Conservation (phyloP, 2,329 filamentous ascomycete genomes). For the Aureobasidium melanogenum region DNA sequence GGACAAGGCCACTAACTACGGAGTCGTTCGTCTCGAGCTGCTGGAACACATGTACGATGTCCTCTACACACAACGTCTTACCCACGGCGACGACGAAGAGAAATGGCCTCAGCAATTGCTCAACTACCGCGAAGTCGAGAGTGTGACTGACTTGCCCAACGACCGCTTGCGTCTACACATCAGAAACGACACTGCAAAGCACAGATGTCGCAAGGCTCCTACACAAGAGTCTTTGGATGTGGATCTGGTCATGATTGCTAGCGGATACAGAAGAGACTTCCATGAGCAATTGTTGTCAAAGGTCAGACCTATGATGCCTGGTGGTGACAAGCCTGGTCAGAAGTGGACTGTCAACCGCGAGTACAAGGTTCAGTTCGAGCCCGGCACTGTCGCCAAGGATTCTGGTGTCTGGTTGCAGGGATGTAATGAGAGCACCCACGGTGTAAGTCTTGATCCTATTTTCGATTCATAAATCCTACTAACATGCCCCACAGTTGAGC, state of each 20-base stretch:
- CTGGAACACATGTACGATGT: constrained; percentile 82
- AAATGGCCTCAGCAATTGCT: constrained; percentile 79
- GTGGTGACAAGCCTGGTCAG: constrained; percentile 34
- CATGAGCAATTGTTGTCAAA: constrained; percentile 67
- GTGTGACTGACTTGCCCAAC: constrained; percentile 46
- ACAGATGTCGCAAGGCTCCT: constrained; percentile 29
- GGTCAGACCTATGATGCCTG: constrained; percentile 57
- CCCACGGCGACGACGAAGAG: constrained; percentile 56
- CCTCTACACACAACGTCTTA: constrained; percentile 77
- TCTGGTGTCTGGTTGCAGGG: constrained; percentile 89
- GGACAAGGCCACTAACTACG: constrained; percentile 85
- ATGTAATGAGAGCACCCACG: constrained; percentile 87
- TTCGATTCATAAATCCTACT: not conserved
- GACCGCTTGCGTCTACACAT: constrained; percentile 50
- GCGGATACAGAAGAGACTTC: constrained; percentile 70
- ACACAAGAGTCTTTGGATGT: constrained; percentile 59
- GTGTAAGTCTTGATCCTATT: constrained; percentile 50
- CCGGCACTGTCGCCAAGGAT: constrained; percentile 57
- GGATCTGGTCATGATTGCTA: constrained; percentile 77
- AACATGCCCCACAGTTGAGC: constrained; percentile 16
- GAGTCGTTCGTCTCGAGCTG: constrained; percentile 82
- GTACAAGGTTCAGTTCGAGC: constrained; percentile 66
- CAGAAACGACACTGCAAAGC: constrained; percentile 39
- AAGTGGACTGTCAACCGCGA: constrained; percentile 64
- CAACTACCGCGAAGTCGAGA: constrained; percentile 55